Evolutionary conservation across 1,284 basidiomycete species (phyloP).

Genomic region (Boletellus deceptivus): DNA sequence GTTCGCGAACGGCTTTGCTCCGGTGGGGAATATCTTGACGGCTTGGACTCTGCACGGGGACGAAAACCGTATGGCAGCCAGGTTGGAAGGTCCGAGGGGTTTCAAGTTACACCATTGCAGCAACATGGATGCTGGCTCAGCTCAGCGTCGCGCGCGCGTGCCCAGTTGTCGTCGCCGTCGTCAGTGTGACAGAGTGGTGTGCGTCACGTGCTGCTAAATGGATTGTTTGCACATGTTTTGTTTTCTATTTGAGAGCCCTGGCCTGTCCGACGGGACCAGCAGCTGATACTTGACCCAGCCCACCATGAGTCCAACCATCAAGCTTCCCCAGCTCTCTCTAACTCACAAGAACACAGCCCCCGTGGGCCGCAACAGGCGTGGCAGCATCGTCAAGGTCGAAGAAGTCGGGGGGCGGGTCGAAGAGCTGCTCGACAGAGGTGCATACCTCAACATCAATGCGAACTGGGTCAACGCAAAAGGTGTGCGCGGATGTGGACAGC

Average conservation of each 20-base stretch:
- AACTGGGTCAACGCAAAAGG: conserved; percentile 99
- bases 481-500: conserved; percentile 36
- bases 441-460: conserved; percentile 90
- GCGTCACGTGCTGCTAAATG: conserved; percentile 14
- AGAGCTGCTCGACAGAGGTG: conserved; percentile 77
- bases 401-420: conserved; percentile 79
- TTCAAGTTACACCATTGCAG: conserved; percentile 68
- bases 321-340: conserved; percentile 48
- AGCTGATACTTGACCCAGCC: not conserved
- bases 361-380: conserved; percentile 66
- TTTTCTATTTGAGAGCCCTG: not conserved
- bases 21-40: conserved; percentile 23
- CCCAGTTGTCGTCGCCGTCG: not conserved
- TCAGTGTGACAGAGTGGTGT: not conserved
- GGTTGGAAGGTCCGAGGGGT: conserved; percentile 52
- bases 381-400: conserved; percentile 86
- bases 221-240: conserved; percentile 23
- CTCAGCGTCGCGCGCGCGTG: not conserved
- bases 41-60: conserved; percentile 24
- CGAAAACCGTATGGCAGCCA: conserved; percentile 23
- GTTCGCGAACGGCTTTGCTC: conserved; percentile 52
- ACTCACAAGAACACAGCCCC: conserved; percentile 32
- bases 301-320: conserved; percentile 48
- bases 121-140: conserved; percentile 33
- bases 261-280: too few relatives aligned